Evolutionary conservation across 2,329 filamentous ascomycete species (phyloP).

Genomic region (Aureobasidium sp.): DNA sequence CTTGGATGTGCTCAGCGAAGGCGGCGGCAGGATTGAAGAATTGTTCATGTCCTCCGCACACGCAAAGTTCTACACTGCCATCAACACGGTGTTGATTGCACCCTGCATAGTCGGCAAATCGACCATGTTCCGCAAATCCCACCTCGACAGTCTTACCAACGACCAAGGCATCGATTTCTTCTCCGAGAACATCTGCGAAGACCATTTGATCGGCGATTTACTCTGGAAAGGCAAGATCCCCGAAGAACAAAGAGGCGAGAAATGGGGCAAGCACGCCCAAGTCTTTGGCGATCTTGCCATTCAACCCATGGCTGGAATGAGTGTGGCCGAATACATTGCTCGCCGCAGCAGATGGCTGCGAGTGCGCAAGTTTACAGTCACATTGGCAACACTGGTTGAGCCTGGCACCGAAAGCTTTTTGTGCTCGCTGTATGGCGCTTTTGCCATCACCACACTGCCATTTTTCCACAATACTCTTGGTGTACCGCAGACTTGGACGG

Average conservation of each 20-base stretch:
- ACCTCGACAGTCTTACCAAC: slow-evolving; percentile 67
- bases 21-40: slow-evolving; percentile 83
- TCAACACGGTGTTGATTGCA: slow-evolving; percentile 85
- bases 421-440: slow-evolving; percentile 74
- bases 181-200: slow-evolving; percentile 93
- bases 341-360: slow-evolving; percentile 84
- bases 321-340: slow-evolving; percentile 67
- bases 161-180: slow-evolving; percentile 81
- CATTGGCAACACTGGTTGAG: slow-evolving; percentile 81
- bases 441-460: slow-evolving; percentile 67
- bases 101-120: slow-evolving; percentile 95
- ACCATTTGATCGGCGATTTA: slow-evolving; percentile 88
- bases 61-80: slow-evolving; percentile 95
- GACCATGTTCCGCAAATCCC: slow-evolving; percentile 94
- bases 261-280: slow-evolving; percentile 71
- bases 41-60: slow-evolving; percentile 91
- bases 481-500: slow-evolving; percentile 59
- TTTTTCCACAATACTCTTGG: slow-evolving; percentile 49
- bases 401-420: slow-evolving; percentile 85
- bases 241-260: slow-evolving; percentile 30
- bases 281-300: slow-evolving; percentile 80
- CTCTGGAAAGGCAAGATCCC: slow-evolving; percentile 65
- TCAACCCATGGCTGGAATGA: slow-evolving; percentile 81
- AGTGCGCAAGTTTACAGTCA: slow-evolving; percentile 89
- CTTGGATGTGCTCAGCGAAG: slow-evolving; percentile 28